These are phyloP conservation scores for Claviceps citrina DNA, from an alignment of 2,329 filamentous ascomycete species.

Conservation along the genomic window DNA sequence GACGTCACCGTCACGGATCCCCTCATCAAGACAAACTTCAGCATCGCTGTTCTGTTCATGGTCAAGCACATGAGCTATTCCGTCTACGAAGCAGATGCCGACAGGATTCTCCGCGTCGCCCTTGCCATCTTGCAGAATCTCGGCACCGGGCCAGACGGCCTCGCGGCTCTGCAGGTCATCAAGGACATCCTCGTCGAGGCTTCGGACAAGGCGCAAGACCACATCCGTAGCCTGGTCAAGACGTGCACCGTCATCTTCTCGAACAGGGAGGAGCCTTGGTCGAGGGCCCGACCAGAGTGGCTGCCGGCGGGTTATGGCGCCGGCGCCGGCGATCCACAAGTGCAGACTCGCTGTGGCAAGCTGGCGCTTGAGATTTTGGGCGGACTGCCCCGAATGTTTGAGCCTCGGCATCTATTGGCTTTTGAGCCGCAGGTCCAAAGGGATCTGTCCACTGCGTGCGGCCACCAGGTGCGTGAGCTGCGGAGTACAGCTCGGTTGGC, in stretches of 20 bases:
- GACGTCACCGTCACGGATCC: slow-evolving; percentile 16
- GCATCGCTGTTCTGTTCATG: slow-evolving; percentile 32
- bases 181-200: slow-evolving; percentile 31
- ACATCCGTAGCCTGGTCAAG: slow-evolving; percentile 33
- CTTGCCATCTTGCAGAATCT: slow-evolving; percentile 31
- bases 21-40: slow-evolving; percentile 23
- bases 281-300: slow-evolving; percentile 15
- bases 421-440: slow-evolving; percentile 29
- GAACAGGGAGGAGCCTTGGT: slow-evolving; percentile 13
- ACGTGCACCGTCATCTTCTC: slow-evolving; percentile 27
- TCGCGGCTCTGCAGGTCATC: slow-evolving; percentile 33
- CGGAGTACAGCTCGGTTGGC: slow-evolving; percentile 34
- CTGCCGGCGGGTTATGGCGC: slow-evolving; percentile 14
- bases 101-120: slow-evolving; percentile 31
- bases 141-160: slow-evolving; percentile 27
- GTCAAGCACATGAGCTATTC: slow-evolving; percentile 33
- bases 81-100: slow-evolving; percentile 37
- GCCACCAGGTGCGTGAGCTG: slow-evolving; percentile 37
- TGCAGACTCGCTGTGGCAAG: slow-evolving; percentile 26
- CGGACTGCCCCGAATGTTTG: slow-evolving; percentile 32
- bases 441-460: slow-evolving; percentile 34
- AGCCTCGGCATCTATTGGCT: slow-evolving; percentile 29
- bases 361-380: slow-evolving; percentile 32
- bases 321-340: slow-evolving; percentile 8
- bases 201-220: slow-evolving; percentile 29